phyloP scores from a whole-genome alignment of 371 early-diverging fungal species.

The Zychaea mexicana region DNA sequence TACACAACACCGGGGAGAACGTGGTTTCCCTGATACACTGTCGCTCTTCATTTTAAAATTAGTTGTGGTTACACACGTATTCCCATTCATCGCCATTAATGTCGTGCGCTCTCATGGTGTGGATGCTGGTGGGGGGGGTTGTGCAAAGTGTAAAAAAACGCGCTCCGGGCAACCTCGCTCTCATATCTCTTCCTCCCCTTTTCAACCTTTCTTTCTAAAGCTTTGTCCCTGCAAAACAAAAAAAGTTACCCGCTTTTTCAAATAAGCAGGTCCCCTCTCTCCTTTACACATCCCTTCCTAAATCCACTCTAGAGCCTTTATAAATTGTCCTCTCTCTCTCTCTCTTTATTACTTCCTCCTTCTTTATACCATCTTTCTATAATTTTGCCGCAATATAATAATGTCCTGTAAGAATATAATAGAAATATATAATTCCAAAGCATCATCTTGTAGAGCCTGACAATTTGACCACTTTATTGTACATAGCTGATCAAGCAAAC shows the following conservation, averaged over 20 bases:
- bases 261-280: no score
- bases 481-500: conserved; percentile 33
- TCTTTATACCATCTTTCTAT: background rate
- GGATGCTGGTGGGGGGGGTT: no score
- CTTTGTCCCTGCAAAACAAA: no score
- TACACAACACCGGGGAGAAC: background rate
- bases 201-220: background rate
- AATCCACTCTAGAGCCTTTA: no score
- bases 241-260: no score
- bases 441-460: background rate
- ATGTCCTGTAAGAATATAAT: background rate
- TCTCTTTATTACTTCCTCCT: conserved; percentile 8
- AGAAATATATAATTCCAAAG: background rate
- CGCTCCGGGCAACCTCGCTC: no score
- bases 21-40: background rate
- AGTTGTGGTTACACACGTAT: conserved; percentile 6
- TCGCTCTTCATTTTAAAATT: background rate
- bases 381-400: background rate
- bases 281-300: no score
- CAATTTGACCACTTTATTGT: background rate
- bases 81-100: conserved; percentile 10
- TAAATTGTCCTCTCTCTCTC: background rate
- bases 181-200: no score
- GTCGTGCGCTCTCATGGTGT: background rate
- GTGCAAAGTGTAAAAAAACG: no score